These are phyloP conservation scores for Hansenula sp. DNA, from an alignment of 1,139 yeast species.

Conservation along the genomic window DNA sequence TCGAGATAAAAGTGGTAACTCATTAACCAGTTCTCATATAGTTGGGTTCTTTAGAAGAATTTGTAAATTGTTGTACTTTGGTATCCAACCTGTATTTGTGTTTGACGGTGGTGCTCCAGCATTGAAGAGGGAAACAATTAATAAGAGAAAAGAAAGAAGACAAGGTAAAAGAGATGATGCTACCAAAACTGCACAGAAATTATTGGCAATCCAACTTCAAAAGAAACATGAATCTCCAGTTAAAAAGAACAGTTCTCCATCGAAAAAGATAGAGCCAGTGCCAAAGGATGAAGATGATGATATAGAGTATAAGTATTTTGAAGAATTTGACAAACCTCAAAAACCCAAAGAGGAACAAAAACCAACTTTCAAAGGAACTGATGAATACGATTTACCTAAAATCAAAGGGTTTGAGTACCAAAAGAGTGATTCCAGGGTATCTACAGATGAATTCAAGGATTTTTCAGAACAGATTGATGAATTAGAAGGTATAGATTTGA, in stretches of 20 bases:
- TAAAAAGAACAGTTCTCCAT: conserved; percentile 5
- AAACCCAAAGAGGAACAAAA: background rate
- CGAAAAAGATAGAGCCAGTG: conserved; percentile 10
- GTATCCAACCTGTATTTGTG: conserved; percentile 89
- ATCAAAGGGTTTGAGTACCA: conserved; percentile 42
- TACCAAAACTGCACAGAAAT: conserved; percentile 69
- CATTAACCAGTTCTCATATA: conserved; percentile 76
- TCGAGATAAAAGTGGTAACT: conserved; percentile 79
- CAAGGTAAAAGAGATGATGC: conserved; percentile 73
- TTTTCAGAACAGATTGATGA: conserved; percentile 60
- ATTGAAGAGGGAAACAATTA: conserved; percentile 72
- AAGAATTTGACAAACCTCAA: conserved; percentile 34
- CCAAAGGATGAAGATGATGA: conserved; percentile 22
- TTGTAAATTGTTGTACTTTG: conserved; percentile 84
- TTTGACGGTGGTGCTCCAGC: conserved; percentile 98
- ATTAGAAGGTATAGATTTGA: conserved; percentile 67
- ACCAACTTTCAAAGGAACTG: conserved; percentile 39
- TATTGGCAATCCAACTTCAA: conserved; percentile 78
- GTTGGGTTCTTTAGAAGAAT: conserved; percentile 93
- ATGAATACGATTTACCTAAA: conserved; percentile 84
- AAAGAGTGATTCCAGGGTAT: conserved; percentile 64
- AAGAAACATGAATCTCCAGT: conserved; percentile 34
- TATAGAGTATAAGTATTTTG: conserved; percentile 29
- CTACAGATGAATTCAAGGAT: conserved; percentile 62
- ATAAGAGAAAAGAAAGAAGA: conserved; percentile 63